Conservation (phyloP, 2,329 filamentous ascomycete genomes). For the Diaporthe ampelina region DNA sequence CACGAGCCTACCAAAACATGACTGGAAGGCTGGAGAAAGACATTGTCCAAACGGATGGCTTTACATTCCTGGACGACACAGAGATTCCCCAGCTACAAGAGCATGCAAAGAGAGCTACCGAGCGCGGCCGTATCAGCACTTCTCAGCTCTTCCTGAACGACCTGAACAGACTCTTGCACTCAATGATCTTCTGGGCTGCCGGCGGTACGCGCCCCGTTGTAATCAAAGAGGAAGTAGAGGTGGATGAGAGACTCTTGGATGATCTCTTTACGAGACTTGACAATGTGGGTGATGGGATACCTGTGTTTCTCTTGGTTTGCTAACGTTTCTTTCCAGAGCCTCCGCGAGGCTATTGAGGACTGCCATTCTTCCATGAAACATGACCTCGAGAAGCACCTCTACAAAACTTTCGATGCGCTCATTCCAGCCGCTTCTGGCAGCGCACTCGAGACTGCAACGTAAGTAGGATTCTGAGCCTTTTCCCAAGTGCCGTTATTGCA, state of each 20-base stretch:
- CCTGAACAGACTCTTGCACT: slow-evolving; percentile 65
- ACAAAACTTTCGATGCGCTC: neutral
- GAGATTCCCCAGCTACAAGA: slow-evolving; percentile 70
- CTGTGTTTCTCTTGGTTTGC: neutral
- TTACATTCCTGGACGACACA: slow-evolving; percentile 65
- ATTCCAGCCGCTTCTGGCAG: slow-evolving; percentile 6
- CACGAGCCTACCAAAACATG: slow-evolving; percentile 74
- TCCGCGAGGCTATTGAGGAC: neutral
- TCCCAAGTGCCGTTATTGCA: neutral
- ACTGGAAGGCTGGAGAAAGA: slow-evolving; percentile 68
- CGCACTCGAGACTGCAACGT: slow-evolving; percentile 20
- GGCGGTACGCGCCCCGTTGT: neutral
- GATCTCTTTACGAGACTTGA: neutral
- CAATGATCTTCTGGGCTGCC: slow-evolving; percentile 60
- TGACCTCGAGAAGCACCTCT: neutral
- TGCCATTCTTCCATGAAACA: neutral
- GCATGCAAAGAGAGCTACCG: slow-evolving; percentile 71
- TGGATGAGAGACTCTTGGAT: neutral
- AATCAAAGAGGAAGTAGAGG: neutral
- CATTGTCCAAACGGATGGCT: slow-evolving; percentile 62
- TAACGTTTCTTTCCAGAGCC: neutral
- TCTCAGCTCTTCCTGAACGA: slow-evolving; percentile 65
- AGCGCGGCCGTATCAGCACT: slow-evolving; percentile 49
- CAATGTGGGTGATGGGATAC: neutral
- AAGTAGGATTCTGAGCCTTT: neutral